These are phyloP conservation scores for Glycine tomentella DNA, from an alignment of 306 rosid genomes.

Conservation along the genomic window DNA sequence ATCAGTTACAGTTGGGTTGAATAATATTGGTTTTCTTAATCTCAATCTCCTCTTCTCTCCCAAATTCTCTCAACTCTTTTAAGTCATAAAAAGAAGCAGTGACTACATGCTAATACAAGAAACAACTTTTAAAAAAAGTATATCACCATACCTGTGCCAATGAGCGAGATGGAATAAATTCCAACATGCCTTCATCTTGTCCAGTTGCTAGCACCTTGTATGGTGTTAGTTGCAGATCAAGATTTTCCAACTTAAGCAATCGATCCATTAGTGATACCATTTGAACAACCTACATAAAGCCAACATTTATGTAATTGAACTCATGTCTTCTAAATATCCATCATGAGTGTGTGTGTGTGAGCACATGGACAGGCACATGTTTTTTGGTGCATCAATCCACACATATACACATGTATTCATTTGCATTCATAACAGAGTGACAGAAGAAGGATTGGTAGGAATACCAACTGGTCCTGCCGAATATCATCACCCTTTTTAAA, in stretches of 20 bases:
- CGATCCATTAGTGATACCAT: conserved; percentile 99
- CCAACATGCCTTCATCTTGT: conserved; percentile 99
- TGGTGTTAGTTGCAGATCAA: conserved; percentile 90
- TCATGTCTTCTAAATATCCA: conserved; percentile 12
- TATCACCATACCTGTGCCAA: conserved; percentile 72
- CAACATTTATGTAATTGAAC: conserved; percentile 44
- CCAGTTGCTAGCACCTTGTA: conserved; percentile 96
- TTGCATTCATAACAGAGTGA: conserved; percentile 28
- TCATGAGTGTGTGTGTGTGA: neutral
- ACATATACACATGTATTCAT: conserved; percentile 3
- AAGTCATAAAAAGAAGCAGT: conserved; percentile 25
- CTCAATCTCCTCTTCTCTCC: too few relatives aligned
- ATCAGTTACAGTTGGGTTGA: too few relatives aligned
- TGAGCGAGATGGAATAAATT: conserved; percentile 91
- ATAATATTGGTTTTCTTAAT: too few relatives aligned
- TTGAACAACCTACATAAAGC: conserved; percentile 83
- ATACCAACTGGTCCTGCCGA: conserved; percentile 98
- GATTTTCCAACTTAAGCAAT: conserved; percentile 90
- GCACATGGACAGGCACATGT: conserved; percentile 10
- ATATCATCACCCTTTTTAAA: conserved; percentile 96
- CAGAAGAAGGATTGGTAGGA: conserved; percentile 47
- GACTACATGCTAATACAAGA: conserved; percentile 19
- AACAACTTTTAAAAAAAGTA: conserved; percentile 24
- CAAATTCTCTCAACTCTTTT: too few relatives aligned
- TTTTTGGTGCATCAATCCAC: conserved; percentile 16